These are phyloP conservation scores for Berkeleyomyces basicola DNA, from an alignment of 2,329 filamentous ascomycete species.

Conservation along the genomic window DNA sequence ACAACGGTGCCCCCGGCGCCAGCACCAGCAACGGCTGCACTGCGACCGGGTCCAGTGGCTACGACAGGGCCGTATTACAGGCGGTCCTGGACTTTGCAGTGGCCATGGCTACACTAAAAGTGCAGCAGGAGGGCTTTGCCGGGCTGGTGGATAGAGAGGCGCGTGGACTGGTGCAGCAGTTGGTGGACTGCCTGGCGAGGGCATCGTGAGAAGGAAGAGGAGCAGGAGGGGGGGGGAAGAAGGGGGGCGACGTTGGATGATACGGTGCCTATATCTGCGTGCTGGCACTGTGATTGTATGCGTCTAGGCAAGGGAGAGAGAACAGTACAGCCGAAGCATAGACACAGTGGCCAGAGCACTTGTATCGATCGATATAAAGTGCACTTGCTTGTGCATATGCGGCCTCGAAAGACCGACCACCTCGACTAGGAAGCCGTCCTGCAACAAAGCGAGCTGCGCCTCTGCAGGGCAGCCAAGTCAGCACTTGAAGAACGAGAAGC, in stretches of 20 bases:
- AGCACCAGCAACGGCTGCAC: neutral
- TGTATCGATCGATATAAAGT: neutral
- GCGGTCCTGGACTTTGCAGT: conserved; percentile 42
- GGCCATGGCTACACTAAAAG: conserved; percentile 49
- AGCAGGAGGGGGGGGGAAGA: neutral
- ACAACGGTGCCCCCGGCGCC: neutral
- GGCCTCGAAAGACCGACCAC: neutral
- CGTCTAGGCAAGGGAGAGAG: too few species aligned
- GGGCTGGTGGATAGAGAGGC: conserved; percentile 25
- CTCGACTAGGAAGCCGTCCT: neutral
- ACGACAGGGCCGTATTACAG: conserved; percentile 18
- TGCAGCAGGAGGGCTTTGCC: conserved; percentile 48
- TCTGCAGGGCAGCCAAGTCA: neutral
- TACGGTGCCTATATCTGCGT: neutral
- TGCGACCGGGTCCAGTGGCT: neutral
- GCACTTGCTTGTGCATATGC: neutral
- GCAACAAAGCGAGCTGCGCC: neutral
- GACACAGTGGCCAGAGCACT: too few species aligned
- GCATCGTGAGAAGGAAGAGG: neutral
- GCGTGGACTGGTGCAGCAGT: neutral
- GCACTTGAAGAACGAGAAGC: too few species aligned
- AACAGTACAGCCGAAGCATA: too few species aligned
- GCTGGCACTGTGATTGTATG: too few species aligned
- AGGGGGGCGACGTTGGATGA: neutral
- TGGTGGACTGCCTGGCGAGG: neutral